phyloP scores from a whole-genome alignment of 805 yeast species.

The Wickerhamomyces queroliae region DNA sequence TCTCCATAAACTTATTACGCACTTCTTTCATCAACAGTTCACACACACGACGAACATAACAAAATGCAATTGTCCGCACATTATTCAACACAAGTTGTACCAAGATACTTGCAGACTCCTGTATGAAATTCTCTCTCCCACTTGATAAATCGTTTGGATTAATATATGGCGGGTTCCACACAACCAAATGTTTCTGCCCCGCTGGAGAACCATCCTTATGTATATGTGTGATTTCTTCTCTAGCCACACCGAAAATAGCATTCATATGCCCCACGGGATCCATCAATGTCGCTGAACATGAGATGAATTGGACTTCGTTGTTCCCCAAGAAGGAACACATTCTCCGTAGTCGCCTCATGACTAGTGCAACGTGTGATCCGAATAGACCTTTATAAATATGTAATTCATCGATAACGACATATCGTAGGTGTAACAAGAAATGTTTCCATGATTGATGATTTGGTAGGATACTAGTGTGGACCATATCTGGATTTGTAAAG shows the following conservation, averaged over 20 bases:
- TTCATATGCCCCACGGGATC: constrained; percentile 71
- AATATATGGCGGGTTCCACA: constrained; percentile 81
- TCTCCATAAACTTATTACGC: constrained; percentile 42
- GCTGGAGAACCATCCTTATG: constrained; percentile 84
- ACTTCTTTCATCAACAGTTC: constrained; percentile 86
- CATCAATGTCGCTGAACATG: constrained; percentile 91
- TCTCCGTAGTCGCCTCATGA: constrained; percentile 75
- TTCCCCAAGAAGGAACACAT: constrained; percentile 52
- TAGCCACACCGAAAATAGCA: constrained; percentile 63
- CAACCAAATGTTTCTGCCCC: constrained; percentile 66
- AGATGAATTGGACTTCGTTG: constrained; percentile 55
- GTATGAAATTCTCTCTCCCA: constrained; percentile 65
- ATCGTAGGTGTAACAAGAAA: constrained; percentile 58
- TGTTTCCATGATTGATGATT: constrained; percentile 67
- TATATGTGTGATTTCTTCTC: constrained; percentile 48
- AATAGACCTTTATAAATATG: constrained; percentile 88
- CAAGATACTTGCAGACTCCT: constrained; percentile 71
- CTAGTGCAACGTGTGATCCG: constrained; percentile 87
- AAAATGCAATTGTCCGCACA: constrained; percentile 82
- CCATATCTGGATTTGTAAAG: constrained; percentile 92
- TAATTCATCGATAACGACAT: constrained; percentile 77
- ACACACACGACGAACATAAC: constrained; percentile 80
- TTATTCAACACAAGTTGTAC: constrained; percentile 57
- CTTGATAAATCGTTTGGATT: constrained; percentile 49
- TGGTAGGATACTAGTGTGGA: constrained; percentile 83